These are phyloP conservation scores for Hyparrhenia diplandra DNA, from an alignment of 176 grass and related monocot genomes.

Conservation along the genomic window DNA sequence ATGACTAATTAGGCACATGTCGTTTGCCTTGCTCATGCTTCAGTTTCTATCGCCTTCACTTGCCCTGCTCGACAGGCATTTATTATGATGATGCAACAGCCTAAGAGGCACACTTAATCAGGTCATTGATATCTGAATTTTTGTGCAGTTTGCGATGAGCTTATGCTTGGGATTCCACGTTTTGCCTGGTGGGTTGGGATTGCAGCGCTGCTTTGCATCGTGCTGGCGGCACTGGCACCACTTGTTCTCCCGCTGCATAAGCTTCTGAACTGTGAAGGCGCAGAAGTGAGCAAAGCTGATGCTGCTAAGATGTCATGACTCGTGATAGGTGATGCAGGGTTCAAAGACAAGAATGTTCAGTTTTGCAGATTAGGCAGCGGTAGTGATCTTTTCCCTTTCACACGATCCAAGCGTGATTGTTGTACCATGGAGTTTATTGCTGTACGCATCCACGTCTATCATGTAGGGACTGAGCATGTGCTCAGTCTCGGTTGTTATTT, in stretches of 20 bases:
- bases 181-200: conserved; percentile 75
- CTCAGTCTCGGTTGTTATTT: no score
- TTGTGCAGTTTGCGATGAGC: conserved; percentile 70
- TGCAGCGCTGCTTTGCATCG: conserved; percentile 51
- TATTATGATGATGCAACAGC: not conserved
- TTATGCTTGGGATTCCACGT: conserved; percentile 61
- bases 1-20: not conserved
- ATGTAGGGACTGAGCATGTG: no score
- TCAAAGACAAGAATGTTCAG: not conserved
- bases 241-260: conserved; percentile 46
- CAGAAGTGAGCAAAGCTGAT: not conserved
- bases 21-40: not conserved
- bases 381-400: not conserved
- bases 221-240: conserved; percentile 45
- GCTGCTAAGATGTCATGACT: conserved; percentile 39
- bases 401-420: not conserved
- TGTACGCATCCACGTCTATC: not conserved
- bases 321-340: conserved; percentile 14
- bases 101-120: not conserved
- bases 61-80: not conserved
- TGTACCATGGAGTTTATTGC: not conserved
- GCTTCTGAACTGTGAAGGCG: conserved; percentile 26
- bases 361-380: conserved; percentile 19
- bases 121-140: not conserved
- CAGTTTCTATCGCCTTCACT: not conserved